Evolutionary conservation across 2,329 filamentous ascomycete genomes (phyloP), one percentile per base, ranked within the genome.

Genomic region (Diaporthe vaccinii): DNA sequence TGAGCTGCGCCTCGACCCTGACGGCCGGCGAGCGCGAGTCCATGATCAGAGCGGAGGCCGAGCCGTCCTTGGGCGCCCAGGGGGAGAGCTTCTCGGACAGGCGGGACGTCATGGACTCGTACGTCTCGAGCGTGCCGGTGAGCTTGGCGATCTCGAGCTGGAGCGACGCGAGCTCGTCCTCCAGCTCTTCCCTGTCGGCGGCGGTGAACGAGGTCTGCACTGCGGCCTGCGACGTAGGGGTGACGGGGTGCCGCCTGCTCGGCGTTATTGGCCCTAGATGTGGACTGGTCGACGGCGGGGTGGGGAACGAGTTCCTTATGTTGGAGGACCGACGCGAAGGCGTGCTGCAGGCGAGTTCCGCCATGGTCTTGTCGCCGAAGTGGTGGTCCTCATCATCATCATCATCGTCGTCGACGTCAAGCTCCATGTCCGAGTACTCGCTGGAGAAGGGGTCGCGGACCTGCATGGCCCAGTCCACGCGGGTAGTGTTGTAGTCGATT

Each of bases 251-350:
- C 0, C 77, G 78, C 1, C 83, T 85, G 55, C 80, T 84, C 0
- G 88, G 88, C 2, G 87, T 86, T 0, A 79, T 75, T 0, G 82
- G 80, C 6, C 77, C 77, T 2, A 80, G 75, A 77, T 82, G 78
- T 1, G 88, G 87, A 57, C 89, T 91, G 0, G 90, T 91, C 3
- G 87, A 85, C 1, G 90, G 90, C 0, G 90, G 90, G 0, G 89
- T 90, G 6, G 87, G 87, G 77, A 91, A 90, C 0, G 88, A 90
- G n/a, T 82, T 80, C 59, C 82, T 80, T 57, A 82, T 80, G 25
- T 76, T 41, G 22, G 83, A 79, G 2, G 80, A 75, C 9, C 78
- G 73, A 20, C 82, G 80, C 0, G 86, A 85, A 0, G 89, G 89
- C 4, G 89, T 91, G 80, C 89, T 88, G 78, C 86, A 87, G 10